Evolutionary conservation across 352 stramenopile species (phyloP).

Genomic region (Phytophthora colocasiae): DNA sequence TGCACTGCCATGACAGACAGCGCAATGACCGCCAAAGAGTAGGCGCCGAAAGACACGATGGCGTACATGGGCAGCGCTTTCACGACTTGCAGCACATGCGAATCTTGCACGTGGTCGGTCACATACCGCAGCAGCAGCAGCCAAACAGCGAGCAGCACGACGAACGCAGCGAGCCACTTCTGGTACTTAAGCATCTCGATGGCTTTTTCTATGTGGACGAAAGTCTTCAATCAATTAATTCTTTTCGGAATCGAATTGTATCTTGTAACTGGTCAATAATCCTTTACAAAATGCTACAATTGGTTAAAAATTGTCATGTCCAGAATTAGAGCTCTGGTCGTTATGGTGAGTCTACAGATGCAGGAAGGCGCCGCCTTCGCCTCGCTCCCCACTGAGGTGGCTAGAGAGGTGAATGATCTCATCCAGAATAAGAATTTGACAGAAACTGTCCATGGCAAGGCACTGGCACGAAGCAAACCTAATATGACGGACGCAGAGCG

Average conservation of each 20-base stretch:
- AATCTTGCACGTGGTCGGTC: slow-evolving; percentile 36
- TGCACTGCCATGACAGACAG: slow-evolving; percentile 76
- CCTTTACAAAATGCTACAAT: background rate
- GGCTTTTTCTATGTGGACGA: slow-evolving; percentile 15
- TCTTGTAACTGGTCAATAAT: slow-evolving; percentile 14
- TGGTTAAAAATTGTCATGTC: slow-evolving; percentile 15
- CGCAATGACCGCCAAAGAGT: slow-evolving; percentile 72
- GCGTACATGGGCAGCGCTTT: slow-evolving; percentile 71
- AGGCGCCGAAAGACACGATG: slow-evolving; percentile 75
- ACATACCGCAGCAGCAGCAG: slow-evolving; percentile 58
- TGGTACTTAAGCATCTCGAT: slow-evolving; percentile 80
- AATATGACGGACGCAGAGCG: slow-evolving; percentile 52
- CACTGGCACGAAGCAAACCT: slow-evolving; percentile 28
- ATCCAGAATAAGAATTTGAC: background rate
- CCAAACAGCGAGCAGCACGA: slow-evolving; percentile 60
- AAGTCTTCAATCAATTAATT: background rate
- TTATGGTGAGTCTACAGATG: slow-evolving; percentile 5
- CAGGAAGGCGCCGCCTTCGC: slow-evolving; percentile 3
- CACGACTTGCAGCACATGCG: slow-evolving; percentile 57
- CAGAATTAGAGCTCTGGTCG: slow-evolving; percentile 19
- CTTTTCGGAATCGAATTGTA: background rate
- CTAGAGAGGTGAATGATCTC: background rate
- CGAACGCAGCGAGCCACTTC: slow-evolving; percentile 65
- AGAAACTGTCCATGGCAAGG: background rate
- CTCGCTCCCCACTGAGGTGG: background rate